Evolutionary conservation across 148 eudicot species (phyloP).

Genomic region (Vaccinium corymbosum): DNA sequence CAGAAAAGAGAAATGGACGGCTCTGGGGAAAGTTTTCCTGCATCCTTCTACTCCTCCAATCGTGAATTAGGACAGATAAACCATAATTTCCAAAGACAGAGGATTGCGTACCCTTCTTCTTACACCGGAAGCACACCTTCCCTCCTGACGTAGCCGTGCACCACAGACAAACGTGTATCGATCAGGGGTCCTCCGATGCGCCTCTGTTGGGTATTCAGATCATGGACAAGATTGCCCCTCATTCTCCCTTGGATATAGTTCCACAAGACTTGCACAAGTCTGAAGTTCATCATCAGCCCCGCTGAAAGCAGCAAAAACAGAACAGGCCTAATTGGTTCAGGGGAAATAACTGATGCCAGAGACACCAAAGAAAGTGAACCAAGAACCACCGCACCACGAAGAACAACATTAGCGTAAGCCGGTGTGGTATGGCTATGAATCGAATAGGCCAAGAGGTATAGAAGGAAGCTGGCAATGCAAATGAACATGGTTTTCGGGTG

Average conservation of each 20-base stretch:
- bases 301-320: neutral
- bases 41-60: no score
- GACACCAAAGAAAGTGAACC: neutral
- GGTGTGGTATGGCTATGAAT: neutral
- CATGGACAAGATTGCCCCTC: neutral
- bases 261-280: neutral
- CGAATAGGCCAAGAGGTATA: neutral
- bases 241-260: neutral
- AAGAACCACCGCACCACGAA: neutral
- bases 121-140: neutral
- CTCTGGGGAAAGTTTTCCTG: no score
- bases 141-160: neutral
- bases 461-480: neutral
- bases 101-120: neutral
- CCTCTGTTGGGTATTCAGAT: neutral
- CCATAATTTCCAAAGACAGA: no score
- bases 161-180: neutral
- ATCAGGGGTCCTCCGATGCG: neutral
- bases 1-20: no score
- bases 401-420: neutral
- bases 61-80: no score
- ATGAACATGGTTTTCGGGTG: neutral
- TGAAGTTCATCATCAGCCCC: neutral
- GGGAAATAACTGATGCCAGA: neutral
- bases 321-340: neutral